phyloP scores from a whole-genome alignment of 345 rosid species.

The Populus alba region DNA sequence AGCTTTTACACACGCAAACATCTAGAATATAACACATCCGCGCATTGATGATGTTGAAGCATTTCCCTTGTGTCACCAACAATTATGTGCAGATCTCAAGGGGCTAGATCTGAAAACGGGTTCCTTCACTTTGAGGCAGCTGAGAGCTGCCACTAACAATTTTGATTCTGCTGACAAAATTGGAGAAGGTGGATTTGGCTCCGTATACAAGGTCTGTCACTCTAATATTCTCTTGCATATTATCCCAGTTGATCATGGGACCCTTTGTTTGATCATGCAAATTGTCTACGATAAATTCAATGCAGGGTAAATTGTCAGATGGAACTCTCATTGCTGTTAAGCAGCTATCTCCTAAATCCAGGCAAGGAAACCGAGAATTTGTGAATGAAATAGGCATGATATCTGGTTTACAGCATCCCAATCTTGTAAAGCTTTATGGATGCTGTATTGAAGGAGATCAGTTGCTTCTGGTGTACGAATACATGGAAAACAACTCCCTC shows the following conservation, averaged over 20 bases:
- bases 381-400: slow-evolving; percentile 66
- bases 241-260: neutral
- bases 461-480: slow-evolving; percentile 59
- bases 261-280: neutral
- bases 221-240: neutral
- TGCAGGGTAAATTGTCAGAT: slow-evolving; percentile 56
- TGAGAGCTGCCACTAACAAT: slow-evolving; percentile 46
- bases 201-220: slow-evolving; percentile 48
- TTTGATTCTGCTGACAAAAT: slow-evolving; percentile 49
- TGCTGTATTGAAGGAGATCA: slow-evolving; percentile 66
- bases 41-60: neutral
- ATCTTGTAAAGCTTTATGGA: slow-evolving; percentile 66
- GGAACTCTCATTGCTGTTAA: slow-evolving; percentile 64
- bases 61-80: neutral
- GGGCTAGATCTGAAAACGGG: slow-evolving; percentile 20
- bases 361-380: slow-evolving; percentile 72
- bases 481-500: slow-evolving; percentile 68
- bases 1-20: neutral
- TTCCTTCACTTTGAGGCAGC: slow-evolving; percentile 46
- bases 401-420: slow-evolving; percentile 66
- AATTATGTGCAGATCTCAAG: slow-evolving; percentile 6
- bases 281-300: neutral
- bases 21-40: neutral
- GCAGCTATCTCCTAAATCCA: slow-evolving; percentile 68
- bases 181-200: slow-evolving; percentile 67